A percentile compares a stretch with the other conserved stretches of the same genome.
Evolutionary conservation across 768 basidiomycete genomes (phyloP).

Genomic region (Termitomyces sp.): DNA sequence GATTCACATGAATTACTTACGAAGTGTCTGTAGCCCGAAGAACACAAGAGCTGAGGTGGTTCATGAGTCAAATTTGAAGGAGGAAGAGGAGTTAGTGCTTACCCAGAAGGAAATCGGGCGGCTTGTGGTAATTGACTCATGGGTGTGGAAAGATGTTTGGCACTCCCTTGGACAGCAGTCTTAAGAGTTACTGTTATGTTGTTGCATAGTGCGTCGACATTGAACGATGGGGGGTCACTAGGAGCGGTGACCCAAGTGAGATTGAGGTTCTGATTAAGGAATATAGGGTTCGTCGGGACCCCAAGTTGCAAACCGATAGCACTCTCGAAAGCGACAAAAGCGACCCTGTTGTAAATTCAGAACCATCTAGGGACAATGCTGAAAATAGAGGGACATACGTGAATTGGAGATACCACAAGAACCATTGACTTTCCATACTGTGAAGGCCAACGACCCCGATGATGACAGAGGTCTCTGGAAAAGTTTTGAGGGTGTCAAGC

Average conservation of each 20-base stretch:
- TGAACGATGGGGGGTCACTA: conserved; percentile 1
- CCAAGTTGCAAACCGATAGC: neutral
- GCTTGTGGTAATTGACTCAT: neutral
- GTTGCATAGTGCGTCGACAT: conserved; percentile 6
- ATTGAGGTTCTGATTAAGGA: neutral
- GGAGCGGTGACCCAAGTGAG: neutral
- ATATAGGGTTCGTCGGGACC: neutral
- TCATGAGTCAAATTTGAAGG: neutral
- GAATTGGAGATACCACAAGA: neutral
- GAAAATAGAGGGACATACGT: neutral
- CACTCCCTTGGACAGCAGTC: neutral
- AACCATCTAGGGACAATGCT: neutral
- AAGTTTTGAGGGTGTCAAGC: neutral
- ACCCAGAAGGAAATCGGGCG: neutral
- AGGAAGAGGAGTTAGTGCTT: neutral
- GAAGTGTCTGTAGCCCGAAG: conserved; percentile 1
- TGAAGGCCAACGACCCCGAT: neutral
- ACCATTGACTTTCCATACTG: neutral
- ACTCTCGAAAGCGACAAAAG: neutral
- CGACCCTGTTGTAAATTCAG: neutral
- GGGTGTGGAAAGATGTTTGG: neutral
- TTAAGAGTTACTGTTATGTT: neutral
- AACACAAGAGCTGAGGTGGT: conserved; percentile 1
- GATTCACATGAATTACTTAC: neutral
- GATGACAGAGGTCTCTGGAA: neutral